Evolutionary conservation across 75 land plant genomes (phyloP).

Genomic region (Sequoiadendron giganteum): DNA sequence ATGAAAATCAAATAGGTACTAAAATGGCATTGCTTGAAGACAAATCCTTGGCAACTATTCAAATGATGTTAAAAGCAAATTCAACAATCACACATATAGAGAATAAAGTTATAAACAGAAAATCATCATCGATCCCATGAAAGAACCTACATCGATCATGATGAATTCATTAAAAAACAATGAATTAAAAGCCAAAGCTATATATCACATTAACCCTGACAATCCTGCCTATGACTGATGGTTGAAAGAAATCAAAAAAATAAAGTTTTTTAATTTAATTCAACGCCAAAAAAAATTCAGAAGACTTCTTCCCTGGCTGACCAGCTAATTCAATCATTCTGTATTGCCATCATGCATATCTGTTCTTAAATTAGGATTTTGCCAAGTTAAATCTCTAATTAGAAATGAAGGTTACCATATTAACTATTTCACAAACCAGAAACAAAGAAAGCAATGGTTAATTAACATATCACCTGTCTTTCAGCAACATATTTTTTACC

Average conservation of each 20-base stretch:
- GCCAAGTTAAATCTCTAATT: not conserved
- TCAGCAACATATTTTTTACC: conserved; percentile 57
- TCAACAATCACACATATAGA: not conserved
- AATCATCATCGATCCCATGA: not conserved
- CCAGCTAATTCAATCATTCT: not conserved
- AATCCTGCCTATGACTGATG: not conserved
- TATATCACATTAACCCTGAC: not conserved
- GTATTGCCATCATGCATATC: not conserved
- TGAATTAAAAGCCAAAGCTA: not conserved
- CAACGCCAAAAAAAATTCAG: not conserved
- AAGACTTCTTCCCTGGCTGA: not conserved
- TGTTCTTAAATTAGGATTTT: not conserved
- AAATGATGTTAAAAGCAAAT: not conserved
- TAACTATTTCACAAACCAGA: not conserved
- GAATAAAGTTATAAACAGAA: not conserved
- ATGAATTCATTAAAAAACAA: not conserved
- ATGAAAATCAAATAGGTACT: no score
- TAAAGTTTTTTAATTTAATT: not conserved
- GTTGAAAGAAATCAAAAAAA: not conserved
- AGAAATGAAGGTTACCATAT: not conserved
- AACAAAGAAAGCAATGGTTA: not conserved
- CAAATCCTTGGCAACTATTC: not conserved
- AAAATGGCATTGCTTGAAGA: not conserved
- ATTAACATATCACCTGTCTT: conserved; percentile 51
- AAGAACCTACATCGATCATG: not conserved